Evolutionary conservation across 805 yeast genomes (phyloP).

Genomic region (Priceomyces haplophilus): DNA sequence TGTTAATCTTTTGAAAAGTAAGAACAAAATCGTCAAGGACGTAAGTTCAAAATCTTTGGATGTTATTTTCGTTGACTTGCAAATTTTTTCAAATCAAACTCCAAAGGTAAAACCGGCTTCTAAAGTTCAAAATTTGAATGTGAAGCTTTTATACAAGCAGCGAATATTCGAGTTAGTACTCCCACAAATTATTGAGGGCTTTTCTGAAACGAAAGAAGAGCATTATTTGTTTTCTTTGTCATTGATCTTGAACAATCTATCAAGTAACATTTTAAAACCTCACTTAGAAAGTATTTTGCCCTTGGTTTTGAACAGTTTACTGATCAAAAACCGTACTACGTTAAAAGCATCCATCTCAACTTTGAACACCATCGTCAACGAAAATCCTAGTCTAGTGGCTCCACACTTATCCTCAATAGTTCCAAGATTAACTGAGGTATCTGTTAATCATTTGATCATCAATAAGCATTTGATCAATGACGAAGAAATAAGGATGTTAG

Average conservation of each 20-base stretch:
- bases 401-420: slow-evolving; percentile 56
- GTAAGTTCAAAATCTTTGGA: slow-evolving; percentile 54
- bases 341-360: slow-evolving; percentile 62
- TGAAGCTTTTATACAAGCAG: slow-evolving; percentile 75
- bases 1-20: slow-evolving; percentile 25
- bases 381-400: slow-evolving; percentile 50
- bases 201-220: slow-evolving; percentile 40
- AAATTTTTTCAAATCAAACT: slow-evolving; percentile 50
- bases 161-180: slow-evolving; percentile 63
- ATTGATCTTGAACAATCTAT: slow-evolving; percentile 60
- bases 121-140: slow-evolving; percentile 52
- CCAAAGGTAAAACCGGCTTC: slow-evolving; percentile 28
- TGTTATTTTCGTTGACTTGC: slow-evolving; percentile 64
- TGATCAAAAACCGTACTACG: slow-evolving; percentile 45
- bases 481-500: slow-evolving; percentile 51
- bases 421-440: slow-evolving; percentile 47
- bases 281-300: slow-evolving; percentile 68
- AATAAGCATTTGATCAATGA: slow-evolving; percentile 27
- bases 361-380: slow-evolving; percentile 50
- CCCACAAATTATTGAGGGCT: slow-evolving; percentile 51
- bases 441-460: slow-evolving; percentile 14
- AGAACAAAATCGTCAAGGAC: slow-evolving; percentile 22
- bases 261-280: slow-evolving; percentile 59
- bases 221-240: slow-evolving; percentile 66
- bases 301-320: slow-evolving; percentile 62